Evolutionary conservation across 257 asterid genomes (phyloP).

Genomic region (Ilex asprella): DNA sequence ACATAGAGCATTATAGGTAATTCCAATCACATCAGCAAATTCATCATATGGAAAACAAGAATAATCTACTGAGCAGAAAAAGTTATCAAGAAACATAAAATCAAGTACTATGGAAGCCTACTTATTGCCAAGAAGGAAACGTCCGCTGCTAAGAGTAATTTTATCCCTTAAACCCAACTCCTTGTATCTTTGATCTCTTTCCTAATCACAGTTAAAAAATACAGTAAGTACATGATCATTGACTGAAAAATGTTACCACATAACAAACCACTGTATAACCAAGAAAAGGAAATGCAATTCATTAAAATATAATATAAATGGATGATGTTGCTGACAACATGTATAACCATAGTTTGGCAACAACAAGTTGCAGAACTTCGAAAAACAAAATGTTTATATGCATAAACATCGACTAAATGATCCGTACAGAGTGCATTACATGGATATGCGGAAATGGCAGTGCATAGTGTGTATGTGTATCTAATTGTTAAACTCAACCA

Average conservation of each 20-base stretch:
- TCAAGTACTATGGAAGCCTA: constrained; percentile 26
- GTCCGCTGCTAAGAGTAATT: constrained; percentile 94
- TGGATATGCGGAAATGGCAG: too few species aligned
- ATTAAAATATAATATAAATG: not conserved
- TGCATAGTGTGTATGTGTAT: too few species aligned
- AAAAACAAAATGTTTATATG: too few species aligned
- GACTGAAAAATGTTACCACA: not conserved
- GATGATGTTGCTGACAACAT: not conserved
- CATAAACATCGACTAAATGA: too few species aligned
- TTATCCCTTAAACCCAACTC: constrained; percentile 93
- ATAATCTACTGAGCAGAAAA: not conserved
- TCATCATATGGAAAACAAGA: not conserved
- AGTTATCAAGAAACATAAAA: not conserved
- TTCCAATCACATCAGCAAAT: not conserved
- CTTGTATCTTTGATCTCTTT: constrained; percentile 93
- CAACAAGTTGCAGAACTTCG: not conserved
- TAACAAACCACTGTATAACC: constrained; percentile 2
- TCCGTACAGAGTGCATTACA: too few species aligned
- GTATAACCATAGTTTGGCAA: not conserved
- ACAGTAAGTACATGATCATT: constrained; percentile 7
- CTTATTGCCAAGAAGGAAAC: constrained; percentile 92
- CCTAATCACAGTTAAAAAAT: constrained; percentile 26
- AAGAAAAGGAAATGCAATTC: constrained; percentile 4
- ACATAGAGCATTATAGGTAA: not conserved
- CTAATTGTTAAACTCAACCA: too few species aligned